A percentile compares a stretch with the other conserved stretches of the same genome.
phyloP scores from a whole-genome alignment of 1,139 yeast genomes.

The Protomyces pachydermus region DNA sequence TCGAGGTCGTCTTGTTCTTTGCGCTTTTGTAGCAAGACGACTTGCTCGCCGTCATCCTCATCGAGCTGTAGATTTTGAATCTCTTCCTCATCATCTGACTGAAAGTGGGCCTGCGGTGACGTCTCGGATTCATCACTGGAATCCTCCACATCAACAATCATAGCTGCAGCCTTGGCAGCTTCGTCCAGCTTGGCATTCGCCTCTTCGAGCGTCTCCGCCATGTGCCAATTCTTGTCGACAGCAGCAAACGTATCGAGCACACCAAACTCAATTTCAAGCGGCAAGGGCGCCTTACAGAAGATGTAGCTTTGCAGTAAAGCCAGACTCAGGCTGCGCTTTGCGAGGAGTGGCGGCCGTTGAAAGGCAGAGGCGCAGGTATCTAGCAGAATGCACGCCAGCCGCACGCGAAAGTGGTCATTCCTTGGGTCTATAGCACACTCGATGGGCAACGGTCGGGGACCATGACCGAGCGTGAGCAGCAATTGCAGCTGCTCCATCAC shows the following conservation, averaged over 20 bases:
- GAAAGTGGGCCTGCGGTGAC: conserved; percentile 36
- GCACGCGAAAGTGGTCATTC: conserved; percentile 67
- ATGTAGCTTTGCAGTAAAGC: conserved; percentile 69
- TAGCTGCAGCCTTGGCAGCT: conserved; percentile 25
- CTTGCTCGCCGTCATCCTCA: conserved; percentile 35
- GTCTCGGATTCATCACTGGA: conserved; percentile 31
- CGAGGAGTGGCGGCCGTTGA: conserved; percentile 33
- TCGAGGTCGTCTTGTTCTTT: conserved; percentile 27
- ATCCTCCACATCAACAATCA: conserved; percentile 29
- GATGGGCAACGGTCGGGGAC: not conserved
- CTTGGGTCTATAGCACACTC: conserved; percentile 48
- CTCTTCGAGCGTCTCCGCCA: conserved; percentile 45
- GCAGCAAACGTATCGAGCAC: conserved; percentile 47
- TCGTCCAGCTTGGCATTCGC: conserved; percentile 40
- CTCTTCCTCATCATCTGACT: conserved; percentile 35
- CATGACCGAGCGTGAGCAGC: conserved; percentile 63
- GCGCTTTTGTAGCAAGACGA: conserved; percentile 23
- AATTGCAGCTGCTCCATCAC: conserved; percentile 55
- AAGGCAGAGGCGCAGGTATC: conserved; percentile 36
- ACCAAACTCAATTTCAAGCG: conserved; percentile 58
- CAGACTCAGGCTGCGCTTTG: conserved; percentile 48
- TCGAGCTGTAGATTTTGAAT: conserved; percentile 37
- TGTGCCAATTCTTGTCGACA: conserved; percentile 40
- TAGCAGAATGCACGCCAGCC: conserved; percentile 47
- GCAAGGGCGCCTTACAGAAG: conserved; percentile 62